Conservation (phyloP, 495 filamentous ascomycete species). For the Beverwykella pulmonaria region DNA sequence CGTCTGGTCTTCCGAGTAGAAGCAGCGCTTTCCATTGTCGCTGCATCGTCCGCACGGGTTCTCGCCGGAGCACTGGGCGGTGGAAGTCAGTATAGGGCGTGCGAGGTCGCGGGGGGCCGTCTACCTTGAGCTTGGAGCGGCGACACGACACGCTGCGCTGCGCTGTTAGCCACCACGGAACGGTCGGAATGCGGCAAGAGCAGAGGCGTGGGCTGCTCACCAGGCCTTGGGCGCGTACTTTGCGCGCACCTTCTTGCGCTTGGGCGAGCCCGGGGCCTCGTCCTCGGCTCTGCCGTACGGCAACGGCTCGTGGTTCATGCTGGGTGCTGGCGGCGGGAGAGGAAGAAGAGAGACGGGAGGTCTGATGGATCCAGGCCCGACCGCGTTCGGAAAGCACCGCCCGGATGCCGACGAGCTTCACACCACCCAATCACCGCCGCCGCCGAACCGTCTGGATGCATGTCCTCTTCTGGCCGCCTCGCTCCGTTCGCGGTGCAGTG, state of each 20-base stretch:
- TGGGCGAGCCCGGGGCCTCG: slow-evolving; percentile 23
- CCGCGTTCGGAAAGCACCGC: neutral
- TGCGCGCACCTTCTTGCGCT: slow-evolving; percentile 33
- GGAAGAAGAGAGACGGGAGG: neutral
- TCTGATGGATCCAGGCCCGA: neutral
- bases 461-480: no score
- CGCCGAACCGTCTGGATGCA: no score
- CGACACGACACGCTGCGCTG: slow-evolving; percentile 24
- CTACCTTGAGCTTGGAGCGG: slow-evolving; percentile 33
- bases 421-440: no score
- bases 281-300: slow-evolving; percentile 8
- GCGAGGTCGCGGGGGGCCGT: neutral
- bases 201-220: neutral
- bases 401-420: neutral
- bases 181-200: slow-evolving; percentile 21
- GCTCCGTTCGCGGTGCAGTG: no score
- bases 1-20: slow-evolving; percentile 37
- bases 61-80: slow-evolving; percentile 31
- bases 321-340: neutral
- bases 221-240: slow-evolving; percentile 35
- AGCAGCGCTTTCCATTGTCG: slow-evolving; percentile 23
- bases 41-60: slow-evolving; percentile 28
- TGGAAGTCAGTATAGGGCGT: neutral
- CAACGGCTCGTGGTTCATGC: slow-evolving; percentile 21
- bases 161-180: slow-evolving; percentile 14